Evolutionary conservation across 108 stramenopile species (phyloP), one percentile per base, ranked within the genome.

Genomic region (Cyclotella cryptica): DNA sequence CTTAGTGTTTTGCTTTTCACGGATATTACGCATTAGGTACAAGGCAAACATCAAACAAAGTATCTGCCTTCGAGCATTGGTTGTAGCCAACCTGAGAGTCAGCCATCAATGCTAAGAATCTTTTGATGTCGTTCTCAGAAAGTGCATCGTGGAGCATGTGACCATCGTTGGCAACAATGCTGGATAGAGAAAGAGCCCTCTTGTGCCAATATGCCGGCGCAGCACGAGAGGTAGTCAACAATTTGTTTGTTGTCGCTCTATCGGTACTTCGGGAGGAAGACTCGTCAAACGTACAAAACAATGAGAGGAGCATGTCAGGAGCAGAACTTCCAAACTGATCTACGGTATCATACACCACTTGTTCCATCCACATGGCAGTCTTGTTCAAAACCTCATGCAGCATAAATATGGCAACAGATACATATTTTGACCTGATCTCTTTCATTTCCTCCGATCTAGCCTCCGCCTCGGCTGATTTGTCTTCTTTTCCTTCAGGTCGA

Each of bases 331-430:
- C 82, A 57, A 85, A 71, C 26, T 66, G 72, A 43, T 77, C 40
- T 18, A 78, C 46, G 27, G 79, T 75, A 71, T 93, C 88, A 68
- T 83, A 54, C 45, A 88, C 80, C 44, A 87, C 76, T 47, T 69
- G 64, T 15, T 87, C 84, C 83, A 92, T 66, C 91, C 90, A 94
- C 70, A 59, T 63, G 12, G 91, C 93, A 28, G 91, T 92, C 53
- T 86, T 84, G 59, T 88, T 76, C 66, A 90, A 90, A 0, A 92
- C 88, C 69, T 87, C 75, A 44, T 85, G 79, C 40, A 89, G 86
- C 75, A 89, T 63, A 52, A 78, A 84, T 35, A 89, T 86, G 21
- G 86, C 79, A 45, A 78, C 66, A 0, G 89, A 88, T 17, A 94
- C 53, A 46, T 84, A 74, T 0, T 75, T 69, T 9, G 75, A 62